phyloP scores from a whole-genome alignment of 768 basidiomycete species.

The Sporobolomyces pararoseus region DNA sequence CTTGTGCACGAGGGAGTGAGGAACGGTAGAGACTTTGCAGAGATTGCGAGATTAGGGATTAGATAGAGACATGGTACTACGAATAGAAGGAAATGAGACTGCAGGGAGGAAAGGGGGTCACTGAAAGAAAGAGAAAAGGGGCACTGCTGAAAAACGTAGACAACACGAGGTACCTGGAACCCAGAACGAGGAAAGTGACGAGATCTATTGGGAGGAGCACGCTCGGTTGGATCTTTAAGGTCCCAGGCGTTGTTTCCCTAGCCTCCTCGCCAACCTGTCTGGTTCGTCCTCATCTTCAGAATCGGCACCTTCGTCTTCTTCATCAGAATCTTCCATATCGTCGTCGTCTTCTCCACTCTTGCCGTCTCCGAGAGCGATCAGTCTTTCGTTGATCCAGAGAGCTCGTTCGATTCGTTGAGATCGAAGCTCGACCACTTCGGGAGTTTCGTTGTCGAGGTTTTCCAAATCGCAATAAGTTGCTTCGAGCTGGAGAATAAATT shows the following conservation, averaged over 20 bases:
- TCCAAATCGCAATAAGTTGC: constrained; percentile 39
- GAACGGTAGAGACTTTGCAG: too few relatives aligned
- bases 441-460: constrained; percentile 37
- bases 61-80: too few relatives aligned
- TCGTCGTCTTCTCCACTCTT: constrained; percentile 90
- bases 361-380: constrained; percentile 65
- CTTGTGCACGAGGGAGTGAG: too few relatives aligned
- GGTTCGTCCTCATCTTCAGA: constrained; percentile 23
- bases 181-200: too few relatives aligned
- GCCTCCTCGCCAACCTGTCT: constrained; percentile 7
- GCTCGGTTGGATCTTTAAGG: too few relatives aligned
- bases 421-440: constrained; percentile 34
- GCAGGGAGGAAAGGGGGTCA: not conserved
- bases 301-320: constrained; percentile 18
- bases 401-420: constrained; percentile 40
- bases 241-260: constrained; percentile 7
- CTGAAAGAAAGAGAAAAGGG: not conserved
- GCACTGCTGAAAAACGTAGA: too few relatives aligned
- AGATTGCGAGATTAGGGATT: too few relatives aligned
- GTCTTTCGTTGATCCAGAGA: constrained; percentile 35
- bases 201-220: too few relatives aligned
- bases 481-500: constrained; percentile 26
- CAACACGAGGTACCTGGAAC: too few relatives aligned
- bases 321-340: constrained; percentile 56
- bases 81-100: not conserved